A percentile compares a stretch with the other conserved stretches of the same genome.
Evolutionary conservation across 1,284 basidiomycete species (phyloP).

Genomic region (Boletus semigastroideus): DNA sequence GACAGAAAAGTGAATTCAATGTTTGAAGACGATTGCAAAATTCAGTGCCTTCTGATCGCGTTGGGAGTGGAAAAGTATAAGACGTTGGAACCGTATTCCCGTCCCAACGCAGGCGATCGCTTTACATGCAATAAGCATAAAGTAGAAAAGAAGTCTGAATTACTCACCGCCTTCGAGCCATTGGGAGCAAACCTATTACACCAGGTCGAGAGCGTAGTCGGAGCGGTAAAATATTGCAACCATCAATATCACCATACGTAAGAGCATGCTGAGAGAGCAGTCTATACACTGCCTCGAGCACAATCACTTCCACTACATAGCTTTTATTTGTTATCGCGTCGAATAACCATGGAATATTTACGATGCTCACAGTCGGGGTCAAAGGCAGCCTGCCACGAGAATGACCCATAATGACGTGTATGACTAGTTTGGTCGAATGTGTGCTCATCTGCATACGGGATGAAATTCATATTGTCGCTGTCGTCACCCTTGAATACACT

Average conservation of each 20-base stretch:
- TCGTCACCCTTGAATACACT: constrained; percentile 59
- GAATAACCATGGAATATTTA: neutral
- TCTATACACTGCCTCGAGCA: constrained; percentile 43
- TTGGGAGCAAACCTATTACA: constrained; percentile 32
- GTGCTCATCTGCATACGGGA: constrained; percentile 58
- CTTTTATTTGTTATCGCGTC: constrained; percentile 14
- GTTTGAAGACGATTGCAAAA: constrained; percentile 35
- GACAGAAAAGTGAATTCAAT: constrained; percentile 48
- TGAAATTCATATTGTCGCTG: constrained; percentile 49
- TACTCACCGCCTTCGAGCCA: constrained; percentile 38
- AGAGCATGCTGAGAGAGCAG: constrained; percentile 39
- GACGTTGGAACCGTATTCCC: constrained; percentile 27
- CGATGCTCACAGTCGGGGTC: constrained; percentile 51
- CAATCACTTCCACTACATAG: constrained; percentile 45
- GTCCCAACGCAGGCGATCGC: constrained; percentile 27
- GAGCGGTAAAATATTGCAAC: constrained; percentile 42
- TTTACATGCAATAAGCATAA: constrained; percentile 10
- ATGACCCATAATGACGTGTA: constrained; percentile 40
- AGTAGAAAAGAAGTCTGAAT: neutral
- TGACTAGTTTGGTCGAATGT: constrained; percentile 43
- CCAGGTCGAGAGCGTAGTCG: constrained; percentile 29
- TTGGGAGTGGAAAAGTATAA: constrained; percentile 12
- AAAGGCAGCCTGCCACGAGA: constrained; percentile 46
- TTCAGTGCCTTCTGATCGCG: constrained; percentile 22
- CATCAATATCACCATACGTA: constrained; percentile 42